These are phyloP conservation scores for Cornus controversa DNA, from an alignment of 148 eudicot species.

Conservation along the genomic window DNA sequence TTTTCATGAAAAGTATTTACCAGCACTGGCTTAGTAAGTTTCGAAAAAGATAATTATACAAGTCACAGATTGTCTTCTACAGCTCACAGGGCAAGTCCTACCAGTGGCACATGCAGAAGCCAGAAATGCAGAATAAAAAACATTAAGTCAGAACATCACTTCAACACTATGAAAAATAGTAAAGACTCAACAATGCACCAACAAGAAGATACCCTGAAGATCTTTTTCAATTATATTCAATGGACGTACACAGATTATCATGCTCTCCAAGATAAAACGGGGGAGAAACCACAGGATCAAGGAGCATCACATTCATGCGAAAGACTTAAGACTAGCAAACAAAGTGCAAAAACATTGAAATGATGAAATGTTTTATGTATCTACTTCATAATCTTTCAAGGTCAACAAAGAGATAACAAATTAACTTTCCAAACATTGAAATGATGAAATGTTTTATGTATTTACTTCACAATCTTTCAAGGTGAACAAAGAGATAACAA, in stretches of 20 bases:
- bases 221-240: background rate
- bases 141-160: background rate
- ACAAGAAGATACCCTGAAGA: background rate
- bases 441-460: background rate
- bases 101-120: background rate
- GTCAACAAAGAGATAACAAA: background rate
- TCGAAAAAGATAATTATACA: too few relatives aligned
- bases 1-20: background rate
- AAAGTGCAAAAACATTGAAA: too few relatives aligned
- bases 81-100: background rate
- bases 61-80: background rate
- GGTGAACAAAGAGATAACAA: background rate
- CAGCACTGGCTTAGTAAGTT: too few relatives aligned
- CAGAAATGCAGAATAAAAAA: background rate
- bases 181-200: background rate
- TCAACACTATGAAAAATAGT: background rate
- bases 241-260: too few relatives aligned
- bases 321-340: background rate
- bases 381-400: background rate
- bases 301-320: background rate
- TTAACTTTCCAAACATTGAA: background rate
- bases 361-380: background rate
- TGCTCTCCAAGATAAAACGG: background rate
- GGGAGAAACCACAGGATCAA: background rate
- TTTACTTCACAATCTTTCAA: background rate